A percentile compares a stretch with the other conserved stretches of the same genome.
These are phyloP conservation scores for Thermoascus crustaceus DNA, from an alignment of 2,329 filamentous ascomycete species.

Conservation along the genomic window DNA sequence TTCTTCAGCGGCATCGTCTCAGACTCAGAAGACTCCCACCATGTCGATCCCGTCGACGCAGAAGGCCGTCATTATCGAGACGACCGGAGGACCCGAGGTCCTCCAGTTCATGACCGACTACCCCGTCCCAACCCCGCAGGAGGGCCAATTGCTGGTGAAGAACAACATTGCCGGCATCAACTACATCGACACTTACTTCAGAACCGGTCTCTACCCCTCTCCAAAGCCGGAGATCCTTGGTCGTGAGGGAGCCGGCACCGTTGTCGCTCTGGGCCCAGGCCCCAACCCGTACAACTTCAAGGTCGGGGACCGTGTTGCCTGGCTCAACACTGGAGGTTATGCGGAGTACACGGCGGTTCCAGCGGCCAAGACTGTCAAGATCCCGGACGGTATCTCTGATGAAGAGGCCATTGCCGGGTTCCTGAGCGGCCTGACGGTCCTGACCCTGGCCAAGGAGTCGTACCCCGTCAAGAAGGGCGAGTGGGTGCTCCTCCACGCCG, in stretches of 20 bases:
- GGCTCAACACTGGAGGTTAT: slow-evolving; percentile 50
- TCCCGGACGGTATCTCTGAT: slow-evolving; percentile 55
- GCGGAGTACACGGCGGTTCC: slow-evolving; percentile 52
- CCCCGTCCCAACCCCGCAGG: slow-evolving; percentile 58
- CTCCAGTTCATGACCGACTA: slow-evolving; percentile 63
- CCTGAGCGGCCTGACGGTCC: slow-evolving; percentile 76
- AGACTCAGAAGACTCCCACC: slow-evolving; percentile 39
- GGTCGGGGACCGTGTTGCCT: slow-evolving; percentile 64
- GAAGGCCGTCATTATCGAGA: slow-evolving; percentile 64
- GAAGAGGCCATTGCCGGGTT: slow-evolving; percentile 60
- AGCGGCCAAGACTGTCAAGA: slow-evolving; percentile 47
- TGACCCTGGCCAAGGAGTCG: slow-evolving; percentile 70
- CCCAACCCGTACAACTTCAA: slow-evolving; percentile 46
- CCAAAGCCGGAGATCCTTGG: slow-evolving; percentile 67
- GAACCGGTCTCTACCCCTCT: slow-evolving; percentile 70
- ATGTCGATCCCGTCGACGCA: slow-evolving; percentile 55
- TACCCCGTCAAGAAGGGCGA: slow-evolving; percentile 64
- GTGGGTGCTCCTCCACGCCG: slow-evolving; percentile 77
- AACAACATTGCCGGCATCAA: slow-evolving; percentile 77
- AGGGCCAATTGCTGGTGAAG: slow-evolving; percentile 69
- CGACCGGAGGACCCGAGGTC: slow-evolving; percentile 64
- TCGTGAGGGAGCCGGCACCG: slow-evolving; percentile 65
- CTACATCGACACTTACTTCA: slow-evolving; percentile 89
- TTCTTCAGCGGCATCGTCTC: slow-evolving; percentile 14
- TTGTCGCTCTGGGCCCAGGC: slow-evolving; percentile 54